Evolutionary conservation across 1,284 basidiomycete genomes (phyloP).

Genomic region (Cutaneotrichosporon curvatum): DNA sequence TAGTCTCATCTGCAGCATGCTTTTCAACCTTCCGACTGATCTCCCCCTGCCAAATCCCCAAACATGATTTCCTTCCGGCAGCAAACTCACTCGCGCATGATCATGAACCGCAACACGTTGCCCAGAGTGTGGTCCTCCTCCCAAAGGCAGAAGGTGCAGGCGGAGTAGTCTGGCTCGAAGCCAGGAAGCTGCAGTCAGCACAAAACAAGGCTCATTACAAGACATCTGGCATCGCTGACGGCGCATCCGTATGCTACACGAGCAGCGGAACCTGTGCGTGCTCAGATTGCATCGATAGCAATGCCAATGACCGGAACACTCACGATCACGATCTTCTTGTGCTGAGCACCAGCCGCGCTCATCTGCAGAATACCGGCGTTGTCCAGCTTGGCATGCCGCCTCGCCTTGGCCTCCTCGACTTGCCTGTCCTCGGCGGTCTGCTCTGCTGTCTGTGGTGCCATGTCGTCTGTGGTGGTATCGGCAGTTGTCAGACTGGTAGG

Average conservation of each 20-base stretch:
- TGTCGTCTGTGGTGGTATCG: background rate
- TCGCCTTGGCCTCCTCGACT: constrained; percentile 12
- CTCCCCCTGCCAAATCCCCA: too few relatives aligned
- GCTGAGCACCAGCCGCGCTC: constrained; percentile 23
- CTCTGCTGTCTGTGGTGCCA: background rate
- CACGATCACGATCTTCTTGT: constrained; percentile 45
- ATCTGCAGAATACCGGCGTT: constrained; percentile 38
- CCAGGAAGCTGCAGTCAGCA: constrained; percentile 53
- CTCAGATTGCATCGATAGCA: too few relatives aligned
- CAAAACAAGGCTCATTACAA: too few relatives aligned
- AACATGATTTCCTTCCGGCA: too few relatives aligned
- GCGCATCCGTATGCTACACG: too few relatives aligned
- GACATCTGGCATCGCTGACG: too few relatives aligned
- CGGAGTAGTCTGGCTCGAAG: constrained; percentile 71
- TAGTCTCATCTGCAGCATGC: too few relatives aligned
- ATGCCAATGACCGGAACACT: too few relatives aligned
- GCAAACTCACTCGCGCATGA: constrained; percentile 98
- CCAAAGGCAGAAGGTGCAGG: constrained; percentile 84
- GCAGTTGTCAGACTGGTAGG: too few relatives aligned
- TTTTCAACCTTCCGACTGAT: too few relatives aligned
- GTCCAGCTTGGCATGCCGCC: constrained; percentile 29
- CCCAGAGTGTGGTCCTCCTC: constrained; percentile 95
- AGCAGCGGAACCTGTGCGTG: too few relatives aligned
- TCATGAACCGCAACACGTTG: constrained; percentile 90
- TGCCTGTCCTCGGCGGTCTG: background rate